A percentile compares a stretch with the other conserved stretches of the same genome.
Evolutionary conservation across 2,329 filamentous ascomycete species (phyloP).

Genomic region (Stachybotrys echinatus): DNA sequence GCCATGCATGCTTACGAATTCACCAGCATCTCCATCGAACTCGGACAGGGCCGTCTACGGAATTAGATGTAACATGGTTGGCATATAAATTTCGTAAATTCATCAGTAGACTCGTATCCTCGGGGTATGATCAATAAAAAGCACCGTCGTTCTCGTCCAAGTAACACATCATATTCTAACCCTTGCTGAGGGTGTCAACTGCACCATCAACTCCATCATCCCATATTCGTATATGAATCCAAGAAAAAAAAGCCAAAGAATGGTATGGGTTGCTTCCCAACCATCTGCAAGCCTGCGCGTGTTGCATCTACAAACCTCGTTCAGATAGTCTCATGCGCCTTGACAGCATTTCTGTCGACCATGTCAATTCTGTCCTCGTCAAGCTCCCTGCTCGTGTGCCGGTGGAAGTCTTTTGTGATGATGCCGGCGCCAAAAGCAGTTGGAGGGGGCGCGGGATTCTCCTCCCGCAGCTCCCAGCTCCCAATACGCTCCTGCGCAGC

Average conservation of each 20-base stretch:
- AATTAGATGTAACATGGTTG: no score
- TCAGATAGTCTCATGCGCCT: conserved; percentile 33
- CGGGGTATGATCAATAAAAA: neutral
- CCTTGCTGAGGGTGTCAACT: neutral
- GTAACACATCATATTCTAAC: no score
- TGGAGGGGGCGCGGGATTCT: conserved; percentile 9
- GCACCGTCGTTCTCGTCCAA: no score
- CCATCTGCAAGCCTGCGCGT: no score
- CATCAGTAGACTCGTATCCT: neutral
- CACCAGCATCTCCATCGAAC: no score
- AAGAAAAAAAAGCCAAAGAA: no score
- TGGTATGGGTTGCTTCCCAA: no score
- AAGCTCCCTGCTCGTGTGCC: conserved; percentile 14
- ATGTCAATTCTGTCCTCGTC: conserved; percentile 28
- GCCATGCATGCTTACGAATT: neutral
- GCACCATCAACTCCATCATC: neutral
- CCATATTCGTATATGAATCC: no score
- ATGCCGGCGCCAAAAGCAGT: conserved; percentile 11
- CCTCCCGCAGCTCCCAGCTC: conserved; percentile 41
- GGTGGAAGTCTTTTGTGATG: conserved; percentile 15
- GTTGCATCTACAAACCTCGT: neutral
- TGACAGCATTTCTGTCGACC: conserved; percentile 28
- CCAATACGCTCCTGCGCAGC: conserved; percentile 38
- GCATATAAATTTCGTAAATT: neutral
- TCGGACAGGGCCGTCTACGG: no score